Evolutionary conservation across 23 red algal species (phyloP), one percentile per base, ranked within the genome.

Genomic region (Gracilaria domingensis): DNA sequence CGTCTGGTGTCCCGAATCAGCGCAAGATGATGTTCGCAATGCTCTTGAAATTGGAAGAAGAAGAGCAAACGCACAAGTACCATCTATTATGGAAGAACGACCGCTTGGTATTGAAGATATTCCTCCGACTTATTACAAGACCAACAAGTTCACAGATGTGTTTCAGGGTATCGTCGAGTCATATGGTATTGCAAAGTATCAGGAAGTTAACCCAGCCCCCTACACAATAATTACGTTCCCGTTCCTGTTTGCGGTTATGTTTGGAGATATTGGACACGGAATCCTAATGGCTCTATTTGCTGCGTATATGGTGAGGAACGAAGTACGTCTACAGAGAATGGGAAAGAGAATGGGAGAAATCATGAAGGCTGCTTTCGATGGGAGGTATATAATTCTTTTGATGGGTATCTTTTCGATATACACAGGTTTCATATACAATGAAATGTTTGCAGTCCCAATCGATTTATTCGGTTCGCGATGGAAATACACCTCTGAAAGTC

Each of bases 381-480:
- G 94, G 30, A 72, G 97, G 39, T 99, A 99, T 47, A 81, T 99
- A 30, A 84, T 99, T 40, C 80, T 99, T 0, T 54, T 99, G 82
- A 99, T 99, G 97, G 97, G 97, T 69, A 87, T 99, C 25, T 99
- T 99, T 86, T 99, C 97, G 14, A 96, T 99, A 38, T 99, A 90
- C 65, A 99, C 97, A 17, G 97, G 97, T 35, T 60, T 96, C 33
- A 94, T 99, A 50, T 99, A 99, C 91, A 99, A 99, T 72, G 97
- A 99, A 84, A 87, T 95, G 42, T 99, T 99, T 65, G 94, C 91
- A 13, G 64, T 96, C 18, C 92, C 97, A 80, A 54, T 99, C 9
- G 91, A 99, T 86, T 51, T 99, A 51, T 99, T 99, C 61, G 89
- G 91, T 18, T 93, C 90, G 0, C 60, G 93, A 39, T 99, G 97